phyloP scores from a whole-genome alignment of 345 rosid species.

The Eucalyptus viminalis region DNA sequence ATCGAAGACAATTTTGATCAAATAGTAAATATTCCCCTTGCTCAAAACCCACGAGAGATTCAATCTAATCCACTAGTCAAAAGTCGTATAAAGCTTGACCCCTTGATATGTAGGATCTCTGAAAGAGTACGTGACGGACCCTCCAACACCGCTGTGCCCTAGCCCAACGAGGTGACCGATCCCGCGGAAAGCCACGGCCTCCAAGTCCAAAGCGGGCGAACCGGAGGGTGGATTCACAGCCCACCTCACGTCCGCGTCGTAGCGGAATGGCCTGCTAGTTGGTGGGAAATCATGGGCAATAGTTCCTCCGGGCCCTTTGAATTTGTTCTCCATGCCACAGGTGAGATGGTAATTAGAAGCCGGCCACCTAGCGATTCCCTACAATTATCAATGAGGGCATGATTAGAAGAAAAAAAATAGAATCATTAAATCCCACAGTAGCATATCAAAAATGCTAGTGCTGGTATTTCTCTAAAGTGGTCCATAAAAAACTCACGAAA shows the following conservation, averaged over 20 bases:
- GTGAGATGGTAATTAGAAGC: conserved; percentile 2
- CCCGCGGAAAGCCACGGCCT: conserved; percentile 20
- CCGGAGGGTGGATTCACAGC: neutral
- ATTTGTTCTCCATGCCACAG: conserved; percentile 4
- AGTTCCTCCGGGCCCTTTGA: conserved; percentile 2
- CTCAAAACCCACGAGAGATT: neutral
- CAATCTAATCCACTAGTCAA: neutral
- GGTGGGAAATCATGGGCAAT: conserved; percentile 16
- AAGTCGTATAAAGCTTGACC: neutral
- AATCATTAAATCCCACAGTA: neutral
- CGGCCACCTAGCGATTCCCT: conserved; percentile 8
- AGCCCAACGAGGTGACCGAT: conserved; percentile 28
- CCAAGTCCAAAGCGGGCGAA: neutral
- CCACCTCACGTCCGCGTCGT: conserved; percentile 13
- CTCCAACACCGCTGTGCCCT: conserved; percentile 1
- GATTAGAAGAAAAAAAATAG: neutral
- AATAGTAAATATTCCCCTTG: neutral
- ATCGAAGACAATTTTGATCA: neutral
- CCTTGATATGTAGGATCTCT: neutral
- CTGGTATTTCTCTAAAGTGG: neutral
- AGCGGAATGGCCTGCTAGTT: neutral
- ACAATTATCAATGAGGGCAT: neutral
- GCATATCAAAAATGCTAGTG: neutral
- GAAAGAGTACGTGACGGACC: conserved; percentile 14
- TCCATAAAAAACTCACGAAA: too few species aligned